phyloP scores from a whole-genome alignment of 208 protist genomes.

The Leptomonas seymouri region DNA sequence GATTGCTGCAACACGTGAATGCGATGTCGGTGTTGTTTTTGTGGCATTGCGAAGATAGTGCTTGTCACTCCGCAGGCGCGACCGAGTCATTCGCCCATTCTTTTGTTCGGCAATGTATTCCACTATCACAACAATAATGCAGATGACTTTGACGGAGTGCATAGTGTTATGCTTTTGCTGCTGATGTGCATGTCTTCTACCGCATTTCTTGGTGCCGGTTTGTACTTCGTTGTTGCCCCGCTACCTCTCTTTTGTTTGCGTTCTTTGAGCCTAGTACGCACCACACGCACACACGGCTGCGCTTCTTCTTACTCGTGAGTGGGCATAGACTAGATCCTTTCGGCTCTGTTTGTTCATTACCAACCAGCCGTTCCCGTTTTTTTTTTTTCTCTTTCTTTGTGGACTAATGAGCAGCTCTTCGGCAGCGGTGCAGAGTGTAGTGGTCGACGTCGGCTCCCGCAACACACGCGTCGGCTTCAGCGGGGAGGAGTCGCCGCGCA shows the following conservation, averaged over 20 bases:
- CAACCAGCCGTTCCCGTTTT: neutral
- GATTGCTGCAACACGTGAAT: too few relatives aligned
- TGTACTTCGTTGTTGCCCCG: neutral
- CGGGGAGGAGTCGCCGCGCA: slow-evolving; percentile 95
- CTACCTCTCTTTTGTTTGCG: slow-evolving; percentile 16
- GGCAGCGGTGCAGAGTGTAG: slow-evolving; percentile 45
- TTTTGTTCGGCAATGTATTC: too few relatives aligned
- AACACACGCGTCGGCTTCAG: slow-evolving; percentile 95
- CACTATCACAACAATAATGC: too few relatives aligned
- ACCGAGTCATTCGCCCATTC: too few relatives aligned
- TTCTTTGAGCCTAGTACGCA: neutral
- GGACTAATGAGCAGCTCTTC: neutral
- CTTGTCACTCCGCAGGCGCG: too few relatives aligned
- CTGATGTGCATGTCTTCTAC: too few relatives aligned
- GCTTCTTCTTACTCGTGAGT: too few relatives aligned
- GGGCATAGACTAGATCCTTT: neutral
- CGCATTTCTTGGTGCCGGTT: neutral
- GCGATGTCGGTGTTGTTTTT: too few relatives aligned
- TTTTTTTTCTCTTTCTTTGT: neutral
- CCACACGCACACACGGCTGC: too few relatives aligned
- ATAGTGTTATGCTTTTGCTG: too few relatives aligned
- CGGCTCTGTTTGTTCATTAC: neutral
- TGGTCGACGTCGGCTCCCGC: slow-evolving; percentile 96
- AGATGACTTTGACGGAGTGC: too few relatives aligned
- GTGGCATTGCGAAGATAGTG: too few relatives aligned